phyloP scores from a whole-genome alignment of 345 rosid genomes.

The Aurinia saxatilis region DNA sequence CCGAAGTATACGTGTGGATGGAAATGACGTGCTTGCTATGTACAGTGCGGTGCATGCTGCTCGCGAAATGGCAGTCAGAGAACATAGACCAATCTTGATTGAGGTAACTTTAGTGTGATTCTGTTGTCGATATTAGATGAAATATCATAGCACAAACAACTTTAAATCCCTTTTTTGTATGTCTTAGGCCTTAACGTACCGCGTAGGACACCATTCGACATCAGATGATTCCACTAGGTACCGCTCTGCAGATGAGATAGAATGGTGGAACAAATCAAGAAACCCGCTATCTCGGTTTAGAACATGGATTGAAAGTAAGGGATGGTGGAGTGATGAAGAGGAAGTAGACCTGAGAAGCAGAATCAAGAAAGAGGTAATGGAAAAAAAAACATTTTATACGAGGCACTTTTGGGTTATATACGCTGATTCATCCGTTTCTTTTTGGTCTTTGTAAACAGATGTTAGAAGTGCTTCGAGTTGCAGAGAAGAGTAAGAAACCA shows the following conservation, averaged over 20 bases:
- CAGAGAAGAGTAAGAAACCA: constrained; percentile 71
- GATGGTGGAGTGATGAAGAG: constrained; percentile 66
- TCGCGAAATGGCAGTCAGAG: constrained; percentile 61
- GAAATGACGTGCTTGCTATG: constrained; percentile 86
- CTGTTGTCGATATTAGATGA: background rate
- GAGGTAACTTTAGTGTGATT: constrained; percentile 42
- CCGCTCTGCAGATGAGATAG: constrained; percentile 64
- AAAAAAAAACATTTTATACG: background rate
- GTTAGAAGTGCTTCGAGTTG: constrained; percentile 61
- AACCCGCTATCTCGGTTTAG: constrained; percentile 62
- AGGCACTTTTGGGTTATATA: background rate
- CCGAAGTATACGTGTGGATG: constrained; percentile 81
- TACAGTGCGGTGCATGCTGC: constrained; percentile 69
- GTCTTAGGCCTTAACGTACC: constrained; percentile 71
- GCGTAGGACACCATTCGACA: constrained; percentile 88
- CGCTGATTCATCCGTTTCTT: background rate
- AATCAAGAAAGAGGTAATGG: constrained; percentile 60
- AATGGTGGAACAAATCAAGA: constrained; percentile 54
- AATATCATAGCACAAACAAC: background rate
- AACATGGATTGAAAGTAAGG: constrained; percentile 64
- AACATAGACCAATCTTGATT: constrained; percentile 69
- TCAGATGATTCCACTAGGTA: constrained; percentile 92
- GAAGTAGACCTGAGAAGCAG: constrained; percentile 59
- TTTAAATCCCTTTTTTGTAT: background rate
- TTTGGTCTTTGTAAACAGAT: constrained; percentile 37